Evolutionary conservation across 129 eudicot species (phyloP).

Genomic region (Kitagawia praeruptora): DNA sequence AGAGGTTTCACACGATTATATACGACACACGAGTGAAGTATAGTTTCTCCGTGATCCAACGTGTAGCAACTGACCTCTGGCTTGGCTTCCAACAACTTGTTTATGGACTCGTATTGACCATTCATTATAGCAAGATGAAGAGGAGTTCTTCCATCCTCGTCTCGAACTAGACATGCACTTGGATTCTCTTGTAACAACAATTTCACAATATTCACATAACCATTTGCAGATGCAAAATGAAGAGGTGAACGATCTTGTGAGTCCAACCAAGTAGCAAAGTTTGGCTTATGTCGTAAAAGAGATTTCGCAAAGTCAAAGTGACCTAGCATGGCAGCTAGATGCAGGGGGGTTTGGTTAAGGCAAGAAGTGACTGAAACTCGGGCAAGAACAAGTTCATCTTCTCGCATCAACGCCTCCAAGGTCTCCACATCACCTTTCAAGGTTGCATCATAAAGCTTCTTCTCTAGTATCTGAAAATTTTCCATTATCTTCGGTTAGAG

Average conservation of each 20-base stretch:
- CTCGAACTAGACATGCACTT: conserved; percentile 8
- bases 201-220: conserved; percentile 31
- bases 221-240: conserved; percentile 54
- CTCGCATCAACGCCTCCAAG: conserved; percentile 14
- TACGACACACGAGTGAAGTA: conserved; percentile 44
- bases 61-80: background rate
- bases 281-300: conserved; percentile 27
- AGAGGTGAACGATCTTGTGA: conserved; percentile 33
- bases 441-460: conserved; percentile 24
- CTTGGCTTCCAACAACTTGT: conserved; percentile 5
- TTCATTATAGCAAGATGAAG: conserved; percentile 54
- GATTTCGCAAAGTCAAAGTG: conserved; percentile 26
- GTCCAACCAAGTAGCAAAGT: conserved; percentile 32
- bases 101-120: conserved; percentile 37
- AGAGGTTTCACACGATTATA: conserved; percentile 34
- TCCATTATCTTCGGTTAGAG: background rate
- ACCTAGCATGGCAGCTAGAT: conserved; percentile 35
- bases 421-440: conserved; percentile 20
- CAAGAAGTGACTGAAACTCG: conserved; percentile 15
- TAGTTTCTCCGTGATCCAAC: conserved; percentile 17
- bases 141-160: conserved; percentile 31
- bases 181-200: conserved; percentile 17
- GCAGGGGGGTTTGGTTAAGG: conserved; percentile 33
- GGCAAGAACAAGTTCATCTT: conserved; percentile 33
- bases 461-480: background rate